phyloP scores from a whole-genome alignment of 352 stramenopile species.

The Pythium brassicae region DNA sequence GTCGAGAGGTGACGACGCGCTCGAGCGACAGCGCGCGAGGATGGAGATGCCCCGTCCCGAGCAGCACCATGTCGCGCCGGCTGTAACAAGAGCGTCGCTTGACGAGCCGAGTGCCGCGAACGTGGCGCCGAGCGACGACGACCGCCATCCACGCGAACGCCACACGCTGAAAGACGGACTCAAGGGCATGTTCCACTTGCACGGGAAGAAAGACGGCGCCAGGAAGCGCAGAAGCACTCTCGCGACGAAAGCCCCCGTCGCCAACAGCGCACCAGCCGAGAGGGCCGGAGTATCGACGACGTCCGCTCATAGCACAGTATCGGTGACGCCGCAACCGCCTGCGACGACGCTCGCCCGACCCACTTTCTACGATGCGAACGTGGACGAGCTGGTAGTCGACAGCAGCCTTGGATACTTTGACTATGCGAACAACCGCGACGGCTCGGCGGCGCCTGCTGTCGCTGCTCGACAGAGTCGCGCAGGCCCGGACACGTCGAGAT shows the following conservation, averaged over 20 bases:
- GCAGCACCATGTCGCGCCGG: not conserved
- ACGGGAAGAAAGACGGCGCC: conserved; percentile 3
- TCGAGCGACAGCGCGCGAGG: not conserved
- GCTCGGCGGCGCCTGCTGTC: conserved; percentile 3
- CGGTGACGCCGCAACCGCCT: not conserved
- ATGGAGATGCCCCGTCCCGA: conserved; percentile 14
- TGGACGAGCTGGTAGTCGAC: conserved; percentile 53
- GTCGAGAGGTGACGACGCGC: conserved; percentile 1
- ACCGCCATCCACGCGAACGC: conserved; percentile 5
- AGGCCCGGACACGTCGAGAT: conserved; percentile 19
- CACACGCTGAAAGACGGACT: conserved; percentile 28
- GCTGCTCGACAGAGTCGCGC: conserved; percentile 13
- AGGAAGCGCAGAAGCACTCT: conserved; percentile 12
- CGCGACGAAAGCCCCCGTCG: not conserved
- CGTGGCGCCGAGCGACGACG: not conserved
- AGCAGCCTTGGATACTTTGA: conserved; percentile 62
- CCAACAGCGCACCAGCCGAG: not conserved
- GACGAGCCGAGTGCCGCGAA: not conserved
- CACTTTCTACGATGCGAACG: conserved; percentile 45
- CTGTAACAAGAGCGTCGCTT: not conserved
- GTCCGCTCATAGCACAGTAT: too few relatives aligned
- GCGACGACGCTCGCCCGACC: conserved; percentile 3
- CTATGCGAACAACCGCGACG: not conserved
- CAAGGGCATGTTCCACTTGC: conserved; percentile 31
- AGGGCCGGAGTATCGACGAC: too few relatives aligned